Base-by-base conservation (phyloP, 192 early-diverging fungal genomes). In the Coemansia guatemalensis region DNA sequence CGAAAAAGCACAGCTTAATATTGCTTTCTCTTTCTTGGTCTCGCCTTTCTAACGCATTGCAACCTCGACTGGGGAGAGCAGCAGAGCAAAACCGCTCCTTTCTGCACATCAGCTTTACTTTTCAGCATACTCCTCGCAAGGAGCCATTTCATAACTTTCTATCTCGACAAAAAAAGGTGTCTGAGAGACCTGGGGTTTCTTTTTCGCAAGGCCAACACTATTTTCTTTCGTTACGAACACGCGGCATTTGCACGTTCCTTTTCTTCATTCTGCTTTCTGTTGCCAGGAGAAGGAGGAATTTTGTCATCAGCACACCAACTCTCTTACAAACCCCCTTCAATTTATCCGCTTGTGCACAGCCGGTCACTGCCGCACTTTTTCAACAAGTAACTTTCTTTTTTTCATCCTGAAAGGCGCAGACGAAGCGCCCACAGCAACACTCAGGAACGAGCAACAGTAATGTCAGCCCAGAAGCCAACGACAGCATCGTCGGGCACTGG, bases 381-480 rank as follows among this genome's bases (percentile, higher is more conserved):
- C 33, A 35, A 1, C 39, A 44, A 44, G 39, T 44, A 44, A 44
- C 39, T 17, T 17, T 17, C 4, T 44, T 44, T 44, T 17, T 44
- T 30, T 30, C 29, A 6, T 30, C 29, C 29, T 4, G 39, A 44
- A 44, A 12, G 9, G 39, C 39, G 39, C 14, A 44, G 39, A 44
- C 39, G 39, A 44, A 9, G 39, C 39, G 9, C 39, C 17, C 39
- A 44, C 12, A 44, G 39, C 39, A 17, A 17, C 39, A 48, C 41
- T 44, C 33, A 30, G 29, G 53, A 23, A 53, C 8, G 39, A 53
- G 49, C 47, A 64, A 52, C 47, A 64, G 70, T 77, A 69, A 77
- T 77, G 74, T 71, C 74, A 55, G 65, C 61, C 22, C 67, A 62
- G 62, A 62, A 56, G 21, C 48, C 65, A 17, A 58, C 61, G 24